phyloP scores from a whole-genome alignment of 768 basidiomycete species.

The Podaxis sp. region DNA sequence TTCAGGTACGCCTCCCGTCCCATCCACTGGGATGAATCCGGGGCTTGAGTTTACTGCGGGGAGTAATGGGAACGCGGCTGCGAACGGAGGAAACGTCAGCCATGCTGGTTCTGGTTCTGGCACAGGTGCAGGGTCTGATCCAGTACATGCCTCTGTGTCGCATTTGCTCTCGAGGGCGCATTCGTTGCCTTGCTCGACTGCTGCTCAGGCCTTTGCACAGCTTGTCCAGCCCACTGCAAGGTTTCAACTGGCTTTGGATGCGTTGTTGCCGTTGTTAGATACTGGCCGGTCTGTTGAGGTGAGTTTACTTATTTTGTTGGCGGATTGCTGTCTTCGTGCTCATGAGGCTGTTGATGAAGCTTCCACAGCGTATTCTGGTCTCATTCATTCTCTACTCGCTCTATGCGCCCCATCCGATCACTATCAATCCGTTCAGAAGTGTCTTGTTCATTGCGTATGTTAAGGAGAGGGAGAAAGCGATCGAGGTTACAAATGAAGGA shows the following conservation, averaged over 20 bases:
- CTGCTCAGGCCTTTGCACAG: slow-evolving; percentile 69
- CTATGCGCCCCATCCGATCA: slow-evolving; percentile 75
- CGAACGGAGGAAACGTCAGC: not conserved
- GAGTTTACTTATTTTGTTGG: slow-evolving; percentile 19
- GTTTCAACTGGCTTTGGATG: slow-evolving; percentile 82
- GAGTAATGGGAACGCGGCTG: not conserved
- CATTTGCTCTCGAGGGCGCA: slow-evolving; percentile 65
- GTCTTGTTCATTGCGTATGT: slow-evolving; percentile 63
- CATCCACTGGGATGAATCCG: not conserved
- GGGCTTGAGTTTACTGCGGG: not conserved
- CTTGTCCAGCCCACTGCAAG: slow-evolving; percentile 72
- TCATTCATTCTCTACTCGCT: slow-evolving; percentile 77
- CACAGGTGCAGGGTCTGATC: slow-evolving; percentile 30
- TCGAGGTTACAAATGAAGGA: slow-evolving; percentile 42
- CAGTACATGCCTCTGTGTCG: slow-evolving; percentile 57
- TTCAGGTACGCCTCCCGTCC: not conserved
- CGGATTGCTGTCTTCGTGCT: not conserved
- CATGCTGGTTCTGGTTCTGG: not conserved
- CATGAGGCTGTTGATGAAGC: slow-evolving; percentile 30
- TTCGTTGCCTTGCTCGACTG: slow-evolving; percentile 71
- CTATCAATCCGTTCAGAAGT: slow-evolving; percentile 79
- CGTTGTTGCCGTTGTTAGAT: slow-evolving; percentile 70
- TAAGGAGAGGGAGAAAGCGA: slow-evolving; percentile 62
- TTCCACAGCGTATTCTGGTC: slow-evolving; percentile 70
- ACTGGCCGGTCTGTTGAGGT: slow-evolving; percentile 51